These are phyloP conservation scores for Aureobasidium vineae DNA, from an alignment of 2,329 filamentous ascomycete genomes.

Conservation along the genomic window DNA sequence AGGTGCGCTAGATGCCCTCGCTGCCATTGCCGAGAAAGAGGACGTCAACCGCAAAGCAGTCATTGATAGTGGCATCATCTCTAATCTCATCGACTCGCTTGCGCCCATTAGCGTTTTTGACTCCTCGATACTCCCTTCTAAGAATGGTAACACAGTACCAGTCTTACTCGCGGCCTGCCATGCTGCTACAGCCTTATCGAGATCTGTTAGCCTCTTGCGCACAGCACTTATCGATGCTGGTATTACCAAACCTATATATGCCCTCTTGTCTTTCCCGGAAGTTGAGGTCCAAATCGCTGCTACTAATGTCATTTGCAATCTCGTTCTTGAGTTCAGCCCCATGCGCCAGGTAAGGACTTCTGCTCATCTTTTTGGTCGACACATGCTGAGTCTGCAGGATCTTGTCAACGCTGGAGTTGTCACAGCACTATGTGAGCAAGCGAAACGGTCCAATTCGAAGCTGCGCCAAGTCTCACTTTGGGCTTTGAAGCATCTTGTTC, in stretches of 20 bases:
- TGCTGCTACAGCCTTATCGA: constrained; percentile 73
- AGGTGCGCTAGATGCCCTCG: constrained; percentile 72
- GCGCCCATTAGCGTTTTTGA: constrained; percentile 49
- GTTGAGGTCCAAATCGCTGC: constrained; percentile 82
- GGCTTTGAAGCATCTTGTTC: constrained; percentile 88
- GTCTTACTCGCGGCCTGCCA: constrained; percentile 86
- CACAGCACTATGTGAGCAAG: constrained; percentile 75
- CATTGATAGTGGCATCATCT: constrained; percentile 75
- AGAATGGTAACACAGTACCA: constrained; percentile 72
- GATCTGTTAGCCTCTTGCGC: constrained; percentile 78
- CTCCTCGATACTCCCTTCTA: constrained; percentile 33
- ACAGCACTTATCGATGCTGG: constrained; percentile 85
- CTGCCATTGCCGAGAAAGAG: constrained; percentile 76
- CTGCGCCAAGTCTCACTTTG: constrained; percentile 84
- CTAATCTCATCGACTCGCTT: constrained; percentile 81
- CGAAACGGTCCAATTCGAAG: constrained; percentile 74
- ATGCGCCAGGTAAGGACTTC: constrained; percentile 71
- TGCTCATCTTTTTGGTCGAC: not conserved
- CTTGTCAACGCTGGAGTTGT: constrained; percentile 73
- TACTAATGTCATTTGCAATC: constrained; percentile 78
- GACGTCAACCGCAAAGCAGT: constrained; percentile 81
- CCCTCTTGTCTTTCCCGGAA: constrained; percentile 70
- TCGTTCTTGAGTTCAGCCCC: constrained; percentile 85
- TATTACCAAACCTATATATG: constrained; percentile 73
- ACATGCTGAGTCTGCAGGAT: constrained; percentile 48